These are phyloP conservation scores for Panicum hallii DNA, from an alignment of 202 grass and related monocot genomes.

Conservation along the genomic window DNA sequence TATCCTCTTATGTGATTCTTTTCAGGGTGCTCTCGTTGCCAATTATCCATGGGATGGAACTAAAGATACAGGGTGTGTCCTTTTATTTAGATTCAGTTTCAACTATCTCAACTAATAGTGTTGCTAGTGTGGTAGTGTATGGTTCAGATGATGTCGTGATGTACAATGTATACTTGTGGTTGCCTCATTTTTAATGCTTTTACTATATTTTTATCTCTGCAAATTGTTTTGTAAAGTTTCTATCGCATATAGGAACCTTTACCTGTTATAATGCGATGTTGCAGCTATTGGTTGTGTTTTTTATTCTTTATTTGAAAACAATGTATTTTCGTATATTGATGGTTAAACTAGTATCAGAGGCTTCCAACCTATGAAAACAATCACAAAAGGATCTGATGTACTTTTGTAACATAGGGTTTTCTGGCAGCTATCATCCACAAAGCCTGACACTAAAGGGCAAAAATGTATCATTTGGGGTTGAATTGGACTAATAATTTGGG, in stretches of 20 bases:
- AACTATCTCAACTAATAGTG: conserved; percentile 14
- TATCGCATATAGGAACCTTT: neutral
- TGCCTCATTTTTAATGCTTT: neutral
- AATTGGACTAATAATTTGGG: neutral
- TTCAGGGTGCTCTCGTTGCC: conserved; percentile 95
- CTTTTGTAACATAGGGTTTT: neutral
- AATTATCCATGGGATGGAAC: conserved; percentile 99
- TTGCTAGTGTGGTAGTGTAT: conserved; percentile 20
- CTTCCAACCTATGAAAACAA: neutral
- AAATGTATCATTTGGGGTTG: neutral
- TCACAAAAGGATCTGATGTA: neutral
- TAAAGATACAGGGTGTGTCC: conserved; percentile 66
- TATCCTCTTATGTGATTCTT: conserved; percentile 43
- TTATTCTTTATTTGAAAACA: conserved; percentile 20
- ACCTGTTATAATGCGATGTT: conserved; percentile 12
- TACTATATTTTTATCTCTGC: conserved; percentile 3
- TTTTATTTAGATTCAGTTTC: conserved; percentile 15
- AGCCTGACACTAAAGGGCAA: neutral
- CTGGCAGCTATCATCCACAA: neutral
- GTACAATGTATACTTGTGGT: conserved; percentile 6
- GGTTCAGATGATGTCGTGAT: neutral
- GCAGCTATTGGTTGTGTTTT: neutral
- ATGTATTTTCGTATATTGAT: neutral
- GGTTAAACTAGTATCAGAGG: neutral
- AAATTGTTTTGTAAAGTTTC: conserved; percentile 26